These are phyloP conservation scores for Papilionanthe hybrid DNA, from an alignment of 116 monocot species.

Conservation along the genomic window DNA sequence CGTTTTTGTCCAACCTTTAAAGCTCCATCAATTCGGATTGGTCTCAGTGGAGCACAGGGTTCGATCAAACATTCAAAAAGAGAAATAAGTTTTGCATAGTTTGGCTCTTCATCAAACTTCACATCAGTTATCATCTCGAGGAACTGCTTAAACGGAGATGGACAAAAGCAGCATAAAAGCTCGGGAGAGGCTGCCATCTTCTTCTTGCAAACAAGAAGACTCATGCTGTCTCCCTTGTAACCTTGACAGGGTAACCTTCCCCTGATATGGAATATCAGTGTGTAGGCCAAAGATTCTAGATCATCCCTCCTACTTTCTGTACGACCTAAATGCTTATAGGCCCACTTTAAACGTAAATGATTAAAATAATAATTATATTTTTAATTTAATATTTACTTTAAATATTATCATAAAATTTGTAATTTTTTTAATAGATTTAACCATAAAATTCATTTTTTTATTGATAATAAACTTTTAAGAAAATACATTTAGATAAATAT, in stretches of 20 bases:
- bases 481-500: too few species aligned
- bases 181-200: constrained; percentile 97
- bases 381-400: too few species aligned
- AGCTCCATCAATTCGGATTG: constrained; percentile 64
- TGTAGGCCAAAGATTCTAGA: constrained; percentile 92
- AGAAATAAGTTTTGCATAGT: constrained; percentile 52
- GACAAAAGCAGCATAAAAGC: constrained; percentile 71
- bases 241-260: constrained; percentile 99
- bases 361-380: too few species aligned
- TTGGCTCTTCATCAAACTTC: constrained; percentile 70
- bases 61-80: constrained; percentile 61
- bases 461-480: too few species aligned
- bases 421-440: too few species aligned
- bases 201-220: constrained; percentile 97
- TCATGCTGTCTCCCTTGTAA: constrained; percentile 95
- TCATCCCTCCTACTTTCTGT: constrained; percentile 98
- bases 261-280: constrained; percentile 79
- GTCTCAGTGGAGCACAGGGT: constrained; percentile 33
- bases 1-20: constrained; percentile 90
- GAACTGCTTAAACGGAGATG: constrained; percentile 81
- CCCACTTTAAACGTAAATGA: too few species aligned
- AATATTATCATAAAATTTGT: too few species aligned
- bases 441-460: too few species aligned
- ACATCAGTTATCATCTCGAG: constrained; percentile 51
- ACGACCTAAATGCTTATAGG: constrained; percentile 98